phyloP scores from a whole-genome alignment of 1,139 yeast species.

The Lodderomyces elongisporus region DNA sequence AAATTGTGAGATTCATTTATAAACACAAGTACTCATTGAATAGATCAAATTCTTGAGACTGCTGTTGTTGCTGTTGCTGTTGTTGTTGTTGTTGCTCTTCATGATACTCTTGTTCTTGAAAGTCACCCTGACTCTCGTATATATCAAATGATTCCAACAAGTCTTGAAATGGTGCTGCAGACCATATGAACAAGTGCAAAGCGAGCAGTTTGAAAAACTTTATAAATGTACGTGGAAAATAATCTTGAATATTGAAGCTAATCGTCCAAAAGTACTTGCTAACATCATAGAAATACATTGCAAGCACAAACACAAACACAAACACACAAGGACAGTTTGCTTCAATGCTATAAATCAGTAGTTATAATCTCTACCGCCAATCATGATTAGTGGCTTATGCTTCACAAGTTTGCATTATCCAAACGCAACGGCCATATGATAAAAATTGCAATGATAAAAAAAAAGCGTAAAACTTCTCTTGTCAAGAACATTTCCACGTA shows the following conservation, averaged over 20 bases:
- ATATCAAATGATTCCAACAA: slow-evolving; percentile 16
- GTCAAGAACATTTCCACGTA: slow-evolving; percentile 18
- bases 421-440: no score
- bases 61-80: slow-evolving; percentile 1
- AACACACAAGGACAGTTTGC: slow-evolving; percentile 24
- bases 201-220: slow-evolving; percentile 3
- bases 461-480: neutral
- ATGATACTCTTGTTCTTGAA: slow-evolving; percentile 6
- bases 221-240: slow-evolving; percentile 4
- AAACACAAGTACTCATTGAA: slow-evolving; percentile 28
- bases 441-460: no score
- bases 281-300: no score
- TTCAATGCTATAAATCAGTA: slow-evolving; percentile 34
- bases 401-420: no score
- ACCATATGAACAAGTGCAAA: slow-evolving; percentile 20
- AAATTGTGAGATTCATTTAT: no score
- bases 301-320: no score
- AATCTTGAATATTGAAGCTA: neutral
- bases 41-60: slow-evolving; percentile 11
- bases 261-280: no score
- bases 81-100: slow-evolving; percentile 1
- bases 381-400: no score
- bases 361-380: no score
- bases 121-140: neutral
- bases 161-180: slow-evolving; percentile 41